Evolutionary conservation across 495 filamentous ascomycete species (phyloP), one percentile per base, ranked within the genome.

Genomic region (Tuber calosporum): DNA sequence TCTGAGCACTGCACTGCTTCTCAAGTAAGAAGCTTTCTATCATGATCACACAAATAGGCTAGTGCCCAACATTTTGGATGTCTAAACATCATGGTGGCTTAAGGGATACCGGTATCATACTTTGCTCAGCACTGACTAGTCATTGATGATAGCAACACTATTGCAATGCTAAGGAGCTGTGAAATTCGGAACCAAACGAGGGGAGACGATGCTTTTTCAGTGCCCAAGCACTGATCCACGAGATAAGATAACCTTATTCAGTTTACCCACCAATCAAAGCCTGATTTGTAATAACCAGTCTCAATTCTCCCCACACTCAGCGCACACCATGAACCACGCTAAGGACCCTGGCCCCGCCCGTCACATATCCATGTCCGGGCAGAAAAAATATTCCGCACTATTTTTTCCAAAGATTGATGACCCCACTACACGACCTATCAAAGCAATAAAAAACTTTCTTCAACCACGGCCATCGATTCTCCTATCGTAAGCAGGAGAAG

Each of bases 181-280:
- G n/a, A n/a, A n/a, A n/a, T n/a, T n/a, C n/a, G n/a, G n/a, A n/a
- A n/a, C n/a, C n/a, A n/a, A n/a, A n/a, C n/a, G n/a, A n/a, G n/a
- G n/a, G n/a, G n/a, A n/a, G n/a, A n/a, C n/a, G n/a, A n/a, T n/a
- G n/a, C n/a, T n/a, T n/a, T n/a, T n/a, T n/a, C n/a, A n/a, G n/a
- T n/a, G 20, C 45, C 45, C 22, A 20, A 45, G 20, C 15, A 62
- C 30, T 62, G 53, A 62, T 62, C 53, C n/a, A 30, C n/a, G n/a
- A 15, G 53, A 62, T 62, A 62, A 62, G 53, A 62, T 62, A 62
- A 62, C 53, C 53, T 62, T 62, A 62, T 62, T 62, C 53, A 8
- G 45, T 11, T 45, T 6, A 8, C 6, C 48, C 48, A 30, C n/a
- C 48, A 58, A 58, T 58, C 48, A 58, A 58, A 0, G 0, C n/a